Evolutionary conservation across 2,329 filamentous ascomycete genomes (phyloP).

Genomic region (Stagonosporopsis cucurbitacearum): DNA sequence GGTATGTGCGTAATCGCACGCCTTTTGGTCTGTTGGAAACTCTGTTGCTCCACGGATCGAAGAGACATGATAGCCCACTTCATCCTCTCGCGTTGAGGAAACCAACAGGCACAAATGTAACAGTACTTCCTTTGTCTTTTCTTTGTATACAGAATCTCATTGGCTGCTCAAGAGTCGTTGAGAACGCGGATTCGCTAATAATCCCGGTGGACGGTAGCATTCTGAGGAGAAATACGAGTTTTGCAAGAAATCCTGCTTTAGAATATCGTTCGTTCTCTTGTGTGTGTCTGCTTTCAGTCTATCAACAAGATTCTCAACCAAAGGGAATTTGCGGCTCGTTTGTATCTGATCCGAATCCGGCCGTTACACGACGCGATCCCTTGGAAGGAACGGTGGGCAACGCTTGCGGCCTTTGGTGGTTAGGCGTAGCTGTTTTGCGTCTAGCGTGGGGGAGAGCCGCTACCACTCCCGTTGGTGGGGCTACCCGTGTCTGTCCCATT

Average conservation of each 20-base stretch:
- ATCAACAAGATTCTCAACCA: neutral
- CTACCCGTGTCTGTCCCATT: neutral
- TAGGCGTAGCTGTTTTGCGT: neutral
- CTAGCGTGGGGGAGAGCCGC: neutral
- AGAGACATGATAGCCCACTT: neutral
- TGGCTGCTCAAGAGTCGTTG: neutral
- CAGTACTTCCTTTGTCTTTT: neutral
- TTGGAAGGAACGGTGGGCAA: neutral
- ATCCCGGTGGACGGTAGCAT: neutral
- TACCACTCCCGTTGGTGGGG: neutral
- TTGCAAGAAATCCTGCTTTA: neutral
- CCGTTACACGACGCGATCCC: neutral
- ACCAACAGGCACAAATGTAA: neutral
- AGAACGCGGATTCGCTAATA: neutral
- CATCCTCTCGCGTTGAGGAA: neutral
- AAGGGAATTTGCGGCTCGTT: neutral
- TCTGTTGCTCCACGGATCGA: neutral
- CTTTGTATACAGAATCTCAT: neutral
- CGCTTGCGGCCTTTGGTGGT: neutral
- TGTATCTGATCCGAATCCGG: neutral
- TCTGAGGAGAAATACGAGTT: neutral
- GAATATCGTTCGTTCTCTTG: neutral
- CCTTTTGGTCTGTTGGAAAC: neutral
- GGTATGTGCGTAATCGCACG: neutral
- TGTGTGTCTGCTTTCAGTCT: neutral